A percentile compares a stretch with the other conserved stretches of the same genome.
phyloP scores from a whole-genome alignment of 2,329 filamentous ascomycete genomes.

The Colletotrichum lupini region DNA sequence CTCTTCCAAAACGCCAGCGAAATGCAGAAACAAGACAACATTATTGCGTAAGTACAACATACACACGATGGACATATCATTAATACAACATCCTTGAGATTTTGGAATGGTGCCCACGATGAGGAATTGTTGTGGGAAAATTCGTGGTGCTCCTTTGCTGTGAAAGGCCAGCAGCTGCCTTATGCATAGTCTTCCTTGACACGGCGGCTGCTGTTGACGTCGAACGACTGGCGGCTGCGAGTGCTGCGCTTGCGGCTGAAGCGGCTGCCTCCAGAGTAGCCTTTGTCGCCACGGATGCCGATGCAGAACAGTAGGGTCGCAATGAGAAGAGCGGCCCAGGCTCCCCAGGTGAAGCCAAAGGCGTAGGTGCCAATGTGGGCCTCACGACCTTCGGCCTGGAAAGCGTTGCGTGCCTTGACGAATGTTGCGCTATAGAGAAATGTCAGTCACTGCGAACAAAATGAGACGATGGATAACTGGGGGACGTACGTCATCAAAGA shows the following conservation, averaged over 20 bases:
- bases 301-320: constrained; percentile 75
- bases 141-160: background rate
- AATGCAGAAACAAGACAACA: background rate
- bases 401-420: constrained; percentile 75
- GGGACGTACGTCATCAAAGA: constrained; percentile 78
- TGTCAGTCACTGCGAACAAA: background rate
- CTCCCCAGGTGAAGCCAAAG: constrained; percentile 82
- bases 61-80: background rate
- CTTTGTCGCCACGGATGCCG: constrained; percentile 64
- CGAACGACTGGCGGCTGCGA: constrained; percentile 65
- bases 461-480: constrained; percentile 27
- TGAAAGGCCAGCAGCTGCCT: constrained; percentile 29
- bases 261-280: constrained; percentile 49
- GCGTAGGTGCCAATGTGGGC: constrained; percentile 75
- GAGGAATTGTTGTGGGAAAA: background rate
- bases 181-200: constrained; percentile 79
- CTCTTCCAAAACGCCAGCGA: background rate
- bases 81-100: background rate
- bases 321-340: constrained; percentile 74
- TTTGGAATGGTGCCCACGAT: background rate
- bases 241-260: constrained; percentile 62
- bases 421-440: constrained; percentile 61
- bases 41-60: background rate
- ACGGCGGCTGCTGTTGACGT: constrained; percentile 62
- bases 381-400: constrained; percentile 63